A percentile compares a stretch with the other conserved stretches of the same genome.
These are phyloP conservation scores for Tagetes patula DNA, from an alignment of 129 eudicot species.

Conservation along the genomic window DNA sequence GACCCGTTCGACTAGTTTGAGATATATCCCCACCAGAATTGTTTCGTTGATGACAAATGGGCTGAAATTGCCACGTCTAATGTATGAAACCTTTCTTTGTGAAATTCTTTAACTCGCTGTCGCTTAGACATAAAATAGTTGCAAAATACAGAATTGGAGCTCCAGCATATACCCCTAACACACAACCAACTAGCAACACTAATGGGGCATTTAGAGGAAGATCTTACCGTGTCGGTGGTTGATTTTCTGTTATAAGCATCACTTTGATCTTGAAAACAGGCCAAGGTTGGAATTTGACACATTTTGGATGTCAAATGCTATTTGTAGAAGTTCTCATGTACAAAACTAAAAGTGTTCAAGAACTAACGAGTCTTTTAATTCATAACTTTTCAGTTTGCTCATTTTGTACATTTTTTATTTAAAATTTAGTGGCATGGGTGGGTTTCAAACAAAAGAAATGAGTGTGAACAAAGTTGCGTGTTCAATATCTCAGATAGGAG, in stretches of 20 bases:
- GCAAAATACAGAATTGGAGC: conserved; percentile 27
- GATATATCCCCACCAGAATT: neutral
- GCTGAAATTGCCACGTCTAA: neutral
- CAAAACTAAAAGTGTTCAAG: neutral
- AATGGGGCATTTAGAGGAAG: conserved; percentile 25
- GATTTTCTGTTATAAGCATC: neutral
- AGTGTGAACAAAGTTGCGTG: neutral
- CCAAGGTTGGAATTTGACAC: neutral
- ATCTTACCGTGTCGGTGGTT: conserved; percentile 26
- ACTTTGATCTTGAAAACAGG: neutral
- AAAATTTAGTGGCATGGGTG: neutral
- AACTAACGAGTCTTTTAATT: neutral
- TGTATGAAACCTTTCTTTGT: neutral
- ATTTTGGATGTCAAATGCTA: neutral
- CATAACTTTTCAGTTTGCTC: neutral
- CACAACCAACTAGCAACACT: conserved; percentile 1
- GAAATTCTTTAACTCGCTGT: conserved; percentile 7
- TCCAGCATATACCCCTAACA: conserved; percentile 8
- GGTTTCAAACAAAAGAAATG: neutral
- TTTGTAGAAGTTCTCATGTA: conserved; percentile 3
- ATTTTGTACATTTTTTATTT: neutral
- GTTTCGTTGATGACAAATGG: too few species aligned
- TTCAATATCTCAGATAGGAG: neutral
- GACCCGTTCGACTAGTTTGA: neutral
- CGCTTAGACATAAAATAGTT: conserved; percentile 23